A percentile compares a stretch with the other conserved stretches of the same genome.
phyloP scores from a whole-genome alignment of 495 filamentous ascomycete genomes.

The Filosporella fistucella region DNA sequence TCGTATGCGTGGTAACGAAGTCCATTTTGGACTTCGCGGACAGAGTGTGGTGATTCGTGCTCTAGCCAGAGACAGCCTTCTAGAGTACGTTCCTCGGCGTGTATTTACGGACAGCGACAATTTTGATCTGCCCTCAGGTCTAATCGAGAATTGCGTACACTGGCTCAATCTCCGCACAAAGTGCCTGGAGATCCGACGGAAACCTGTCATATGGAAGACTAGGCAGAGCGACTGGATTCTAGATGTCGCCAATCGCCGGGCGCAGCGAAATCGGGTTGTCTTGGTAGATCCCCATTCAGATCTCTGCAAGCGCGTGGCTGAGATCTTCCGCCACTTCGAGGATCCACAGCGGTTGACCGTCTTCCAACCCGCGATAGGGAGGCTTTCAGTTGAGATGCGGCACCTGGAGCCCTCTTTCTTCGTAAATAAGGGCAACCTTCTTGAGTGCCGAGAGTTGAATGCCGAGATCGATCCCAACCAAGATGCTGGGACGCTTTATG shows the following conservation, averaged over 20 bases:
- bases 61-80: not conserved
- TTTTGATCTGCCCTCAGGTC: constrained; percentile 46
- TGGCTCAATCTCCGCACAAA: constrained; percentile 49
- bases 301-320: constrained; percentile 27
- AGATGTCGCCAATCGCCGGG: constrained; percentile 20
- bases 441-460: constrained; percentile 39
- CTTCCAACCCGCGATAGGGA: constrained; percentile 24
- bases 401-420: constrained; percentile 39
- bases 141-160: constrained; percentile 49
- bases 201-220: constrained; percentile 35
- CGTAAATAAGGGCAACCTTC: constrained; percentile 27
- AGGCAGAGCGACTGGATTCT: constrained; percentile 27
- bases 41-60: constrained; percentile 35
- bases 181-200: constrained; percentile 47
- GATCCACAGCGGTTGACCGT: constrained; percentile 29
- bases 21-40: constrained; percentile 46
- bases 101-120: constrained; percentile 22
- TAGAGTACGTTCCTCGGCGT: constrained; percentile 31
- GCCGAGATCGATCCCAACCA: constrained; percentile 48
- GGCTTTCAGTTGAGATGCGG: constrained; percentile 30
- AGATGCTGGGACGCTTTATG: constrained; percentile 45
- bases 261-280: constrained; percentile 14
- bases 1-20: constrained; percentile 26
- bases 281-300: constrained; percentile 28
- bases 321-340: constrained; percentile 32